These are phyloP conservation scores for Spirogloea muscicola DNA, from an alignment of 139 green algal species.

Conservation along the genomic window DNA sequence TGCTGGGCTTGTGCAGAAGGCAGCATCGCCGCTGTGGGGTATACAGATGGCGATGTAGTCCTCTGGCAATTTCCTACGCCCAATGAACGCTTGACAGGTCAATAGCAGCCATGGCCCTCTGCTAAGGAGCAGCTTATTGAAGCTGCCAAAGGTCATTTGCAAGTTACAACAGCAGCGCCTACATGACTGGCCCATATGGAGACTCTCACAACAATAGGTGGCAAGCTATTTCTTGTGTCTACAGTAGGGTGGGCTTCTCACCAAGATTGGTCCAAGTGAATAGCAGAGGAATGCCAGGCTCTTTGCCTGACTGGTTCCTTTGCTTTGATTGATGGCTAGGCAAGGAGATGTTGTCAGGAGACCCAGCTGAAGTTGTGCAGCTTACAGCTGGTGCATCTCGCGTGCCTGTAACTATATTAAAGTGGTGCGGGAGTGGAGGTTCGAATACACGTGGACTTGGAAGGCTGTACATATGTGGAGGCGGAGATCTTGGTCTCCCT, in stretches of 20 bases:
- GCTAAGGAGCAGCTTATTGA: background rate
- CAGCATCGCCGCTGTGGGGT: constrained; percentile 11
- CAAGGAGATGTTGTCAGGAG: constrained; percentile 7
- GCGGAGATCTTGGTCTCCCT: background rate
- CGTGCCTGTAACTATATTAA: constrained; percentile 9
- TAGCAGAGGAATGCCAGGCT: too few relatives aligned
- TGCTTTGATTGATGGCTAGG: too few relatives aligned
- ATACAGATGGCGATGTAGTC: constrained; percentile 24
- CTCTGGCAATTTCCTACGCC: constrained; percentile 20
- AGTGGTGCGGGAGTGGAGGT: constrained; percentile 12
- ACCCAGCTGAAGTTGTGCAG: background rate
- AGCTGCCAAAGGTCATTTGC: background rate
- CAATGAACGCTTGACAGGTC: too few relatives aligned
- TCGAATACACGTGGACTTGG: background rate
- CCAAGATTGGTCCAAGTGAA: background rate
- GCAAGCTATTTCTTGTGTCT: constrained; percentile 9
- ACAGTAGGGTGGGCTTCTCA: background rate
- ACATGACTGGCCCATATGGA: background rate
- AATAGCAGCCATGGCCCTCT: too few relatives aligned
- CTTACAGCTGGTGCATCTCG: background rate
- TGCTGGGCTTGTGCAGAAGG: constrained; percentile 24
- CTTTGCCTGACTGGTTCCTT: too few relatives aligned
- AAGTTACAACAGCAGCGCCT: background rate
- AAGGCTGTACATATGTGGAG: constrained; percentile 34
- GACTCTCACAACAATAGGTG: background rate